Percentiles rank a stretch among this genome's conserved stretches.
phyloP scores from a whole-genome alignment of 148 eudicot genomes.

The Salicornia ramosissima region DNA sequence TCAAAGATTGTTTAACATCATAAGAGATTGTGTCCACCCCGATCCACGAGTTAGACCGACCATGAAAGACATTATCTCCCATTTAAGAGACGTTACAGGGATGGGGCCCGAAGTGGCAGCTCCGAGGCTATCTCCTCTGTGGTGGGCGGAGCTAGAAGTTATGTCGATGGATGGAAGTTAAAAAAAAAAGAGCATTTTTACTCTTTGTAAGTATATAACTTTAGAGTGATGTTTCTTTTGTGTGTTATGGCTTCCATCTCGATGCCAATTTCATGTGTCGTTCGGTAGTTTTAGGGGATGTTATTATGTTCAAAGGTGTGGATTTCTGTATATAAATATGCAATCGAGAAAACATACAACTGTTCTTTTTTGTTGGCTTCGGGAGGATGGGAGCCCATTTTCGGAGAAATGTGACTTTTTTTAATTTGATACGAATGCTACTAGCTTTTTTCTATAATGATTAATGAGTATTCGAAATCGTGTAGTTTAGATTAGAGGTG shows the following conservation, averaged over 20 bases:
- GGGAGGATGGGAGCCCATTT: not conserved
- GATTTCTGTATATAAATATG: not conserved
- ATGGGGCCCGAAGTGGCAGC: conserved; percentile 65
- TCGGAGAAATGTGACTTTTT: not conserved
- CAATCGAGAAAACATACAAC: not conserved
- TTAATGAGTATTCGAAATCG: too few species aligned
- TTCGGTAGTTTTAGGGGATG: not conserved
- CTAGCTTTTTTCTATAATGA: too few species aligned
- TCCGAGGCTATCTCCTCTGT: conserved; percentile 73
- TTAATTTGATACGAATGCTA: too few species aligned
- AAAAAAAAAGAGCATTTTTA: not conserved
- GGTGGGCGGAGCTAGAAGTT: conserved; percentile 97
- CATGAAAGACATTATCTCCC: conserved; percentile 49
- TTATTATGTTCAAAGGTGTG: conserved; percentile 5
- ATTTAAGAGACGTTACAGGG: conserved; percentile 55
- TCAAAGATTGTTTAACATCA: conserved; percentile 36
- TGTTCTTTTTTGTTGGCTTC: not conserved
- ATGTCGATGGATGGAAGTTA: conserved; percentile 41
- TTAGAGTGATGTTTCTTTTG: not conserved
- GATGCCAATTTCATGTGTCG: not conserved
- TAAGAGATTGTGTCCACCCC: conserved; percentile 47
- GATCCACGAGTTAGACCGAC: conserved; percentile 59
- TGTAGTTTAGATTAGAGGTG: too few species aligned
- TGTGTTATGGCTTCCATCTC: conserved; percentile 17
- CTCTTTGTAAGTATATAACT: conserved; percentile 16